Conservation (phyloP, 1,284 basidiomycete species). For the Heterobasidion irregulare region DNA sequence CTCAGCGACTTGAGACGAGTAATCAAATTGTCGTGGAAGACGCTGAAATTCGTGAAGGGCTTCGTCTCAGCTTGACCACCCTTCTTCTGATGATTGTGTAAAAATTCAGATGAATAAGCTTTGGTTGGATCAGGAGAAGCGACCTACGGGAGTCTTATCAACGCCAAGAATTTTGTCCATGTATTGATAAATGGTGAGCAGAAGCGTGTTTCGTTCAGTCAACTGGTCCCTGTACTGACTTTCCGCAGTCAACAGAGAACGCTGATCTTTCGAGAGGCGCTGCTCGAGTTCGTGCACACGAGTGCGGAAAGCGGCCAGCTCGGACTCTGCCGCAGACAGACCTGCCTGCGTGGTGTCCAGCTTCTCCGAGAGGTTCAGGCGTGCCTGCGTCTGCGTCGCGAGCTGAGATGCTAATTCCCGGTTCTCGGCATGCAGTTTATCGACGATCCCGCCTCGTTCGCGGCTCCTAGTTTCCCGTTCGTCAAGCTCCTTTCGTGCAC, state of each 20-base stretch:
- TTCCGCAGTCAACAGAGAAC: constrained; percentile 64
- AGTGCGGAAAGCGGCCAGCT: constrained; percentile 47
- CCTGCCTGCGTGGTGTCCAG: constrained; percentile 61
- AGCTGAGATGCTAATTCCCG: constrained; percentile 72
- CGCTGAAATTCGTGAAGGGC: constrained; percentile 87
- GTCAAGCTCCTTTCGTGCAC: constrained; percentile 67
- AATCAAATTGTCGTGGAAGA: constrained; percentile 95
- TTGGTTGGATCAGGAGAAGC: neutral
- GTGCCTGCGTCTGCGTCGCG: constrained; percentile 76
- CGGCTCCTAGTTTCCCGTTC: constrained; percentile 56
- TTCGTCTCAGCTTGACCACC: constrained; percentile 72
- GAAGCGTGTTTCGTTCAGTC: constrained; percentile 85
- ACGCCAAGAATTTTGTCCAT: constrained; percentile 91
- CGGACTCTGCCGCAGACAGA: constrained; percentile 59
- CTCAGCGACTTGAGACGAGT: constrained; percentile 78
- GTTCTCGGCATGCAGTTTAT: constrained; percentile 72
- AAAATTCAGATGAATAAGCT: neutral
- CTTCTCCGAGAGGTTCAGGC: constrained; percentile 81
- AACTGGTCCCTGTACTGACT: constrained; percentile 83
- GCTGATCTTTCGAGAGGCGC: constrained; percentile 78
- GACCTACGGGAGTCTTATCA: constrained; percentile 71
- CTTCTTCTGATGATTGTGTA: constrained; percentile 44
- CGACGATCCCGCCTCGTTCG: constrained; percentile 63
- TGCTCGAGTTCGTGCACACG: constrained; percentile 73
- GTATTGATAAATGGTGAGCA: constrained; percentile 91